Evolutionary conservation across 257 asterid species (phyloP).

Genomic region (Handroanthus guayacan): DNA sequence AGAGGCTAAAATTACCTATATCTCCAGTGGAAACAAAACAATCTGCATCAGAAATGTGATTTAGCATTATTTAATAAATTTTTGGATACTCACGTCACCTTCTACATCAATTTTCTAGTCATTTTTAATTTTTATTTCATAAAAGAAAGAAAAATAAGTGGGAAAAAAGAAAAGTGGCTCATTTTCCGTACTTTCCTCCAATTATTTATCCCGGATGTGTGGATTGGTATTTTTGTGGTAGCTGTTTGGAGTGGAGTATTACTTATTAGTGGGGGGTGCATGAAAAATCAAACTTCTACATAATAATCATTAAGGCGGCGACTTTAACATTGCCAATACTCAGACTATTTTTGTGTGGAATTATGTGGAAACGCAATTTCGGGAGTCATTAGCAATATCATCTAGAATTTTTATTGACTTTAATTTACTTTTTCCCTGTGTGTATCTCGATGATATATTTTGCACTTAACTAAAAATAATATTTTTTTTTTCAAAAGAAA

Average conservation of each 20-base stretch:
- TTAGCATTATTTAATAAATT: no score
- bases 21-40: no score
- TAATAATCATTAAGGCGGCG: constrained; percentile 3
- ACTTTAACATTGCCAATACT: neutral
- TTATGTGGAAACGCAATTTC: constrained; percentile 29
- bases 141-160: neutral
- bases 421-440: neutral
- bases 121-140: no score
- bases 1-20: no score
- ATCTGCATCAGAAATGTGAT: no score
- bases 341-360: neutral
- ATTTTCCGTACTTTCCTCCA: neutral
- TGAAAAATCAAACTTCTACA: neutral
- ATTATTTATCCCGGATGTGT: neutral
- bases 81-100: no score
- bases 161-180: neutral
- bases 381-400: constrained; percentile 30
- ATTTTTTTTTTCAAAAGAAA: no score
- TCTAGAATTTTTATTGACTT: neutral
- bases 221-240: neutral
- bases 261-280: neutral
- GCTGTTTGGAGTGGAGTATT: neutral
- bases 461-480: no score
- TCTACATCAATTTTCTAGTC: no score
- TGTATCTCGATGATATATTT: no score